Conservation (phyloP, 2,329 filamentous ascomycete species). For the Ophiosphaerella herpotricha region DNA sequence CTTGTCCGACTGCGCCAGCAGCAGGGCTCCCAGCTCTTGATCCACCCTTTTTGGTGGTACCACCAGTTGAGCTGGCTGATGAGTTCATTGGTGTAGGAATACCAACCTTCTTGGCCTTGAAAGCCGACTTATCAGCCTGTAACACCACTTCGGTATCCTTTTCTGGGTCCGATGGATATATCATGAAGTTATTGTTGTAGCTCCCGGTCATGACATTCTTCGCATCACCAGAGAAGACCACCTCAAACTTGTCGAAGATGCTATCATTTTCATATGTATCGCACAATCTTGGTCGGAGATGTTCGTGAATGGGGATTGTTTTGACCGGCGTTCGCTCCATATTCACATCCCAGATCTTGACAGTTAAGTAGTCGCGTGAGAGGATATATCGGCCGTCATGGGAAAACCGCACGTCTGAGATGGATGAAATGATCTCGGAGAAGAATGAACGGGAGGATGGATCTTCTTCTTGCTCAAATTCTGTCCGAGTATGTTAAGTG, state of each 20-base stretch:
- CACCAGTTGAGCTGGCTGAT: constrained; percentile 71
- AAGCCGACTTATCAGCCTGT: constrained; percentile 97
- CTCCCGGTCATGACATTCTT: constrained; percentile 99
- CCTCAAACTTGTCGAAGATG: constrained; percentile 99
- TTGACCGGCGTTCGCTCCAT: constrained; percentile 98
- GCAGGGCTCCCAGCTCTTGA: constrained; percentile 89
- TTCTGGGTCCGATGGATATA: constrained; percentile 93
- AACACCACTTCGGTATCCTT: constrained; percentile 97
- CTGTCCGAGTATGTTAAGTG: constrained; percentile 53
- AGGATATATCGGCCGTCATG: constrained; percentile 96
- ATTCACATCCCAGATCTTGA: constrained; percentile 99
- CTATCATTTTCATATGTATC: constrained; percentile 99
- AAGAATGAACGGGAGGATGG: constrained; percentile 97
- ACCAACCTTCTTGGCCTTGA: constrained; percentile 99
- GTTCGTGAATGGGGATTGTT: constrained; percentile 98
- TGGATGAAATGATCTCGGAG: constrained; percentile 98
- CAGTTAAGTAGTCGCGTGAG: constrained; percentile 95
- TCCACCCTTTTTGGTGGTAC: constrained; percentile 80
- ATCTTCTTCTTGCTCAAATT: constrained; percentile 99
- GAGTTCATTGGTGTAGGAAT: constrained; percentile 95
- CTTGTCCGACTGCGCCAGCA: constrained; percentile 70
- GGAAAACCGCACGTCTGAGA: constrained; percentile 97
- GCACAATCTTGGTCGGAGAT: constrained; percentile 88
- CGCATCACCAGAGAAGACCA: constrained; percentile 96
- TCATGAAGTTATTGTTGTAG: constrained; percentile 99